Evolutionary conservation across 352 stramenopile species (phyloP), one percentile per base, ranked within the genome.

Genomic region (Aphanomyces euteiches): DNA sequence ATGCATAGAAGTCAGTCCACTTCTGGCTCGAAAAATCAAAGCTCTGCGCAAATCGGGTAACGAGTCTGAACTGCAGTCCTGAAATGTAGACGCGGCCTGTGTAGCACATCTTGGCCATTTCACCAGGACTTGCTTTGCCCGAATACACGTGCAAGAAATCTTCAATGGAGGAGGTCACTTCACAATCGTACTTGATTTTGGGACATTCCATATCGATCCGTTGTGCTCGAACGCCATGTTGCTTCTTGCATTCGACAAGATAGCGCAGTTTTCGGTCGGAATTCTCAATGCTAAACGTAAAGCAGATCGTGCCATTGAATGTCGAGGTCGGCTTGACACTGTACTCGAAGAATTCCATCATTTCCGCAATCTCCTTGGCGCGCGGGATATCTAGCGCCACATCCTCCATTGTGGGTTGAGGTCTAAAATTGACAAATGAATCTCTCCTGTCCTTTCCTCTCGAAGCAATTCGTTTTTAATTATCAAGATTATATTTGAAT

Each of bases 61-160:
- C 83, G 5, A 84, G 89, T 34, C 87, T 79, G 68, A 93, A 93
- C 57, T 86, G 85, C 57, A 92, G 92, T 28, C 87, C 86, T 50
- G 81, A 90, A 66, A 95, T 90, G 21, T 79, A 73, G 4, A 95
- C 75, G 15, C 83, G 83, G 1, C 87, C 87, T 12, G 83, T 78
- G 73, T 95, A 95, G 54, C 92, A 93, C 36, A 93, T 79, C 74
- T 89, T 90, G 7, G 84, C 54, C 41, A 95, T 69, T 72, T 93
- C 85, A 8, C 83, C 80, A 66, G 78, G 86, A 19, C 83, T 90
- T 7, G 87, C 87, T 43, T 93, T 93, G 63, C 87, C 87, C 45
- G 87, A 95, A 75, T 95, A 95, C 28, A 95, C 80, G 73, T 81
- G 90, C 21, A 95, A 68, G 54, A 95, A 95, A 43, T 95, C 87